phyloP scores from a whole-genome alignment of 2,329 filamentous ascomycete genomes.

The Diaporthe batatas region DNA sequence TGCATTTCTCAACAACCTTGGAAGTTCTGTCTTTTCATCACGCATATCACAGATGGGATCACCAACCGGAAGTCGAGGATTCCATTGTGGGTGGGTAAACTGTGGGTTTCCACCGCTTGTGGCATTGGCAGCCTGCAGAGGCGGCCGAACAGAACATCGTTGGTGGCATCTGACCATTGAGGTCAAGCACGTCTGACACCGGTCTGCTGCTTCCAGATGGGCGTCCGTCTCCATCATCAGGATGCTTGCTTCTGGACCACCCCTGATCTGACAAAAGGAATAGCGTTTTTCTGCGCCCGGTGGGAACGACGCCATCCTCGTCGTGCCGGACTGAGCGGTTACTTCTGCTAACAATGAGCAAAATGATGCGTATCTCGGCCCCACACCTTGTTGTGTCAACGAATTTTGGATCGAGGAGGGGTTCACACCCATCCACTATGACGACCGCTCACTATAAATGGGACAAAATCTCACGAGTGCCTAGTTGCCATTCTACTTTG shows the following conservation, averaged over 20 bases:
- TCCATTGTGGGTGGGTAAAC: background rate
- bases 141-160: background rate
- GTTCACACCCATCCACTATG: background rate
- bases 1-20: background rate
- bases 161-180: background rate
- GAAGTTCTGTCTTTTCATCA: background rate
- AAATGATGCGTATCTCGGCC: background rate
- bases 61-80: conserved; percentile 5
- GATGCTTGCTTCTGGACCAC: background rate
- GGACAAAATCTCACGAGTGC: background rate
- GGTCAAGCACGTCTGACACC: background rate
- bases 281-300: background rate
- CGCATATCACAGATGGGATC: background rate
- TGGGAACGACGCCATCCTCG: background rate
- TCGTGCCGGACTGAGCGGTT: background rate
- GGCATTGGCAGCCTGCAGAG: background rate
- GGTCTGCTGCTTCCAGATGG: background rate
- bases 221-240: background rate
- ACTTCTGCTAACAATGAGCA: background rate
- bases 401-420: too few relatives aligned
- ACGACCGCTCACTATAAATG: background rate
- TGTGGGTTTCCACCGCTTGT: background rate
- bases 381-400: background rate
- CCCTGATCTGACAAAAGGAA: background rate
- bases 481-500: background rate